Conservation (phyloP, 208 protist genomes). For the Leishmania tropica region DNA sequence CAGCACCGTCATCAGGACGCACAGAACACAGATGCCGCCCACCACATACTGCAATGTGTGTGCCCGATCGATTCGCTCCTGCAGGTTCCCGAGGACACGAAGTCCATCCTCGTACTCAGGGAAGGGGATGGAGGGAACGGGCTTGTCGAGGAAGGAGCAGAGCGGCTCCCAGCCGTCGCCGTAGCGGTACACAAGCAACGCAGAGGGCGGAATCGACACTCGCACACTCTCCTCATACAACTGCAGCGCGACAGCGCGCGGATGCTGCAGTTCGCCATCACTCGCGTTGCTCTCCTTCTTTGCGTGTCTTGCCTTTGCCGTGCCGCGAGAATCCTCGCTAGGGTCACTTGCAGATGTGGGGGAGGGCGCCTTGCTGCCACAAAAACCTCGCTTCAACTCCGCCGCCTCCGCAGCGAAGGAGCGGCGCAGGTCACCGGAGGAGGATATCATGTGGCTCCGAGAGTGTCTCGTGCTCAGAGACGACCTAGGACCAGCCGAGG, state of each 20-base stretch:
- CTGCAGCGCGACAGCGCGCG: conserved; percentile 47
- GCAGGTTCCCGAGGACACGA: conserved; percentile 52
- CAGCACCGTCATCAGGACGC: conserved; percentile 25
- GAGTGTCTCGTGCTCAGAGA: background rate
- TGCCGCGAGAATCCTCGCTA: background rate
- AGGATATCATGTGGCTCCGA: conserved; percentile 8
- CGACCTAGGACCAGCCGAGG: background rate
- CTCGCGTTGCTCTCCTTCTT: background rate
- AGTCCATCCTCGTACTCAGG: conserved; percentile 68
- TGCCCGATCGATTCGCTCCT: conserved; percentile 67
- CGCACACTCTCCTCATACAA: conserved; percentile 64
- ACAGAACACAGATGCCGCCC: conserved; percentile 10
- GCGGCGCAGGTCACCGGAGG: conserved; percentile 11
- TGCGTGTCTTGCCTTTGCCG: background rate
- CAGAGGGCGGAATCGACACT: conserved; percentile 37
- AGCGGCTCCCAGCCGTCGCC: conserved; percentile 77
- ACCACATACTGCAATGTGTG: conserved; percentile 43
- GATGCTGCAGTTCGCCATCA: conserved; percentile 21
- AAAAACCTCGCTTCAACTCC: background rate
- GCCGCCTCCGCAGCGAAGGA: conserved; percentile 20
- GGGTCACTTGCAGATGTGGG: background rate
- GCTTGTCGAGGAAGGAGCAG: conserved; percentile 71
- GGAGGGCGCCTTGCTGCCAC: background rate
- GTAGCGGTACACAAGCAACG: conserved; percentile 69
- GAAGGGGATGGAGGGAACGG: conserved; percentile 54